Conservation (phyloP, 2,329 filamentous ascomycete genomes). For the Alternaria sp. region DNA sequence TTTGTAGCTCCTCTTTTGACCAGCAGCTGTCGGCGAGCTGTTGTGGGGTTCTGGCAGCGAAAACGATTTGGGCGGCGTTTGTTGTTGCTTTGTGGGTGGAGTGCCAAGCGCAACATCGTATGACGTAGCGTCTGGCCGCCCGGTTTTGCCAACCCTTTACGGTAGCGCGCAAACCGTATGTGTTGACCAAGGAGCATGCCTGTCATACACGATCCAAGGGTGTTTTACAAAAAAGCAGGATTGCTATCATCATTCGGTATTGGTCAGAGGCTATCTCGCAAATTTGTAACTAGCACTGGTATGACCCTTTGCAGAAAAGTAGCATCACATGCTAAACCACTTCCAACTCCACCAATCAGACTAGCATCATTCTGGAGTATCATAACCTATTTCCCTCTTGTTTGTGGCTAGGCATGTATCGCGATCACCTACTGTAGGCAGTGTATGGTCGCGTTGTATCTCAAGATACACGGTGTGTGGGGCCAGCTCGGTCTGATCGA, state of each 20-base stretch:
- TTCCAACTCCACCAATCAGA: not conserved
- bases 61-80: conserved; percentile 5
- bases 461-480: not conserved
- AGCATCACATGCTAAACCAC: not conserved
- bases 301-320: not conserved
- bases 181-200: not conserved
- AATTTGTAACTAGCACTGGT: not conserved
- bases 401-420: not conserved
- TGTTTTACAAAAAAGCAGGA: not conserved
- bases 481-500: not conserved
- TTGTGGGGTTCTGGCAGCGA: conserved; percentile 23
- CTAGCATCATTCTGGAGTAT: not conserved
- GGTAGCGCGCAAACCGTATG: not conserved
- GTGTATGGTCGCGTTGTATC: not conserved
- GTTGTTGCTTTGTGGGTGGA: conserved; percentile 19
- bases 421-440: not conserved
- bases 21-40: conserved; percentile 11
- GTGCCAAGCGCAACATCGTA: conserved; percentile 41
- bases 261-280: not conserved
- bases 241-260: not conserved
- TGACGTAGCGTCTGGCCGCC: conserved; percentile 39
- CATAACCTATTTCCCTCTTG: not conserved
- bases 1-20: conserved; percentile 15
- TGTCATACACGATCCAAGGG: not conserved
- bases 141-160: conserved; percentile 9